Percentiles rank a stretch among this genome's conserved stretches.
phyloP scores from a whole-genome alignment of 345 rosid species.

The Raphanus raphanistrum region DNA sequence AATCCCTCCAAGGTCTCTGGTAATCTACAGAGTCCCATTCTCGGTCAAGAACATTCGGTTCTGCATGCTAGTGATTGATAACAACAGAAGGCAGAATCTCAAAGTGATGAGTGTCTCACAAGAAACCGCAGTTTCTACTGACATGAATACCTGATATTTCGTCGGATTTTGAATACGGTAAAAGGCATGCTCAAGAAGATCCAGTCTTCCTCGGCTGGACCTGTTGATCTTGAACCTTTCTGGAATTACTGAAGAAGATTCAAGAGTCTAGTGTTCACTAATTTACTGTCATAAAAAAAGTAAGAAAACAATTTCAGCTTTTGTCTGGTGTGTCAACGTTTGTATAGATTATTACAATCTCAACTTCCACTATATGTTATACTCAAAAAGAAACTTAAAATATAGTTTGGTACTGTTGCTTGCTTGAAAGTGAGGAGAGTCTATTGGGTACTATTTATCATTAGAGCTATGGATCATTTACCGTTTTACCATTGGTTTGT shows the following conservation, averaged over 20 bases:
- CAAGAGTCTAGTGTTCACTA: background rate
- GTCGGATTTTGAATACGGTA: slow-evolving; percentile 52
- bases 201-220: slow-evolving; percentile 53
- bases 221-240: slow-evolving; percentile 58
- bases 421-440: slow-evolving; percentile 16
- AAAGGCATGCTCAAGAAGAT: slow-evolving; percentile 47
- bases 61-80: slow-evolving; percentile 55
- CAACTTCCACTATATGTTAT: slow-evolving; percentile 21
- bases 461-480: background rate
- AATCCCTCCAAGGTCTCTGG: slow-evolving; percentile 31
- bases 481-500: background rate
- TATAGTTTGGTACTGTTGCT: background rate
- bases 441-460: slow-evolving; percentile 14
- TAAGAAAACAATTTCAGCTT: slow-evolving; percentile 26
- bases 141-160: slow-evolving; percentile 48
- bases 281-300: slow-evolving; percentile 29
- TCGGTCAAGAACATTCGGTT: slow-evolving; percentile 52
- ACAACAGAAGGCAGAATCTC: slow-evolving; percentile 44
- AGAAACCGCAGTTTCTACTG: slow-evolving; percentile 51
- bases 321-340: slow-evolving; percentile 32
- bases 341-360: slow-evolving; percentile 32
- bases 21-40: slow-evolving; percentile 41
- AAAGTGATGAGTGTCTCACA: slow-evolving; percentile 64
- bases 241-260: slow-evolving; percentile 63
- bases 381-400: slow-evolving; percentile 13